Evolutionary conservation across 768 basidiomycete genomes (phyloP).

Genomic region (Kwoniella europaea): DNA sequence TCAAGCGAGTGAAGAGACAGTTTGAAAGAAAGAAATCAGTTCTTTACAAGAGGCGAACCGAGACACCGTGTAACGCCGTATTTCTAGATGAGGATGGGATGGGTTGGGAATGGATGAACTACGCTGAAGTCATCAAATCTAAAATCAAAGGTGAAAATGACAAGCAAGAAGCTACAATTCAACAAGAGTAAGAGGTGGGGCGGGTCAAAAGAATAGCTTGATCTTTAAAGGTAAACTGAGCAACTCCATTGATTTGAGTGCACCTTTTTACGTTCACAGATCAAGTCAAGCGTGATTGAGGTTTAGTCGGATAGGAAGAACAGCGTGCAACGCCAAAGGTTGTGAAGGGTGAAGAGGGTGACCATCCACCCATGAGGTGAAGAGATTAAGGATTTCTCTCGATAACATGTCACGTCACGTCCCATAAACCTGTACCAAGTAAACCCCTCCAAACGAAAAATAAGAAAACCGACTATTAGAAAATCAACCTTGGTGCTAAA

Average conservation of each 20-base stretch:
- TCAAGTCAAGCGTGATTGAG: slow-evolving; percentile 10
- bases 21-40: slow-evolving; percentile 8
- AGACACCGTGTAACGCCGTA: slow-evolving; percentile 24
- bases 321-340: slow-evolving; percentile 38
- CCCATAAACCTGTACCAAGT: slow-evolving; percentile 20
- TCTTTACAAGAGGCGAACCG: slow-evolving; percentile 14
- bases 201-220: slow-evolving; percentile 12
- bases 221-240: slow-evolving; percentile 23
- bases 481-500: slow-evolving; percentile 3
- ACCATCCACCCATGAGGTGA: slow-evolving; percentile 10
- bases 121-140: slow-evolving; percentile 17
- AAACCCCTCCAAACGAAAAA: not conserved
- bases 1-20: slow-evolving; percentile 18
- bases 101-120: slow-evolving; percentile 7
- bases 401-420: slow-evolving; percentile 23
- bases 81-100: slow-evolving; percentile 3
- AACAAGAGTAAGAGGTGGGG: slow-evolving; percentile 12
- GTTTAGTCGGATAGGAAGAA: slow-evolving; percentile 20
- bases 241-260: not conserved
- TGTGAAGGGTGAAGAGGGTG: slow-evolving; percentile 1
- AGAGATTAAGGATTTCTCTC: slow-evolving; percentile 5
- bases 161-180: slow-evolving; percentile 21
- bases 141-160: slow-evolving; percentile 6
- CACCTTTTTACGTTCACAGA: not conserved
- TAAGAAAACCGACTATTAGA: not conserved